Conservation (phyloP, 164 flowering plant species). For the Nymphaea colorata region DNA sequence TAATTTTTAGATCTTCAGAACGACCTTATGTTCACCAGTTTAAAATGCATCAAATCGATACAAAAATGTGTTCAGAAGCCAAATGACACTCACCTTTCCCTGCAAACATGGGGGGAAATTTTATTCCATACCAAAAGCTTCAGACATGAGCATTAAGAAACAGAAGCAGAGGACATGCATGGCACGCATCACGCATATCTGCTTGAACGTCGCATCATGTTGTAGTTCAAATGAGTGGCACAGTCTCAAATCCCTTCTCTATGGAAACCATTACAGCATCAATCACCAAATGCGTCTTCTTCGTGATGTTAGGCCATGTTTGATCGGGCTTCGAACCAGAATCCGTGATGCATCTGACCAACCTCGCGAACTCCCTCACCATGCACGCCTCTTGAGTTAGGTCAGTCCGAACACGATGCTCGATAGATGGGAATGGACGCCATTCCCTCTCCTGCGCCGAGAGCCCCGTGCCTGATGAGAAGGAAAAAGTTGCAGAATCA, state of each 20-base stretch:
- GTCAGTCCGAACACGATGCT: slow-evolving; percentile 12
- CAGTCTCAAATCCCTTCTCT: slow-evolving; percentile 15
- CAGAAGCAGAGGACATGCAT: too few relatives aligned
- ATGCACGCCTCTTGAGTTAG: slow-evolving; percentile 29
- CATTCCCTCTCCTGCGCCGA: slow-evolving; percentile 16
- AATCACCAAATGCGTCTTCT: slow-evolving; percentile 26
- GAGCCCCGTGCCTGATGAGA: slow-evolving; percentile 8
- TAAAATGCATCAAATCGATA: too few relatives aligned
- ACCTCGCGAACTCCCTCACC: slow-evolving; percentile 24
- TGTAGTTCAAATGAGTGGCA: slow-evolving; percentile 1
- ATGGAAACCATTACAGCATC: slow-evolving; percentile 29
- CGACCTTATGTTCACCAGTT: too few relatives aligned
- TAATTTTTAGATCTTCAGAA: too few relatives aligned
- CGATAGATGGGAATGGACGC: slow-evolving; percentile 10
- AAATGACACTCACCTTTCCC: too few relatives aligned
- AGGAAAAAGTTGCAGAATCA: slow-evolving; percentile 9
- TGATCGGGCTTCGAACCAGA: slow-evolving; percentile 11
- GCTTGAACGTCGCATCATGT: too few relatives aligned
- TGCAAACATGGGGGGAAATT: too few relatives aligned
- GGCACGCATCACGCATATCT: neutral
- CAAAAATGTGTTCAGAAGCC: too few relatives aligned
- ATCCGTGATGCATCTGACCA: slow-evolving; percentile 14
- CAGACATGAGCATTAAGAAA: too few relatives aligned
- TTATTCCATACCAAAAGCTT: too few relatives aligned
- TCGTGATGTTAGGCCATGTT: slow-evolving; percentile 21